Base-by-base conservation (phyloP, 371 early-diverging fungal genomes). In the Mucor ambiguus region DNA sequence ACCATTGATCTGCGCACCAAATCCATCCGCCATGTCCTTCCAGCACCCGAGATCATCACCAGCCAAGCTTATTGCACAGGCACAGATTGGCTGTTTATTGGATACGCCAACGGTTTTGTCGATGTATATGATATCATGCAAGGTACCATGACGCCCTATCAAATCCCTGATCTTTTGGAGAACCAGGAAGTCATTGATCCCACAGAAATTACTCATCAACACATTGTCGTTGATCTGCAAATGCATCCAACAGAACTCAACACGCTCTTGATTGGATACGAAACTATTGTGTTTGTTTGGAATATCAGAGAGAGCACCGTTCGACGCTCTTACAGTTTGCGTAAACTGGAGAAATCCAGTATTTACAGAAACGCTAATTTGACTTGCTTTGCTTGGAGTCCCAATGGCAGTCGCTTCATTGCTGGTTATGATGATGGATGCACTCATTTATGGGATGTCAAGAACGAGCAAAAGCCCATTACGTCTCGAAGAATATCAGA, bases 11-110 rank as follows among this genome's bases (percentile, higher is more conserved):
- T 87, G 14, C 71, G 77, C 20, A 81, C 81, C 57, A 73, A 76
- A 57, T 71, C 68, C 28, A 66, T 78, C 2, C 74, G 74, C 24
- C 75, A 79, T 60, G 70, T 74, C 33, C 49, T 83, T 22, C 60
- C 71, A 26, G 77, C 82, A 0, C 82, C 76, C 24, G 82, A 72
- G 14, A 76, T 85, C 55, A 82, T 86, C 48, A 87, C 86, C 10
- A 79, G 85, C 14, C 69, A 80, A 28, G 77, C 81, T 35, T 77
- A 83, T 24, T 81, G 82, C 48, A 29, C 73, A 4, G 88, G 86
- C 26, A 79, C 85, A 46, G 85, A 87, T 38, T 87, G 86, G 85
- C 63, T 87, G 9, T 83, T 83, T 64, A 74, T 86, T 60, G 88
- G 88, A 1, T 77, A 84, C 41, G 77, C 77, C 8, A 85, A 85